phyloP scores from a whole-genome alignment of 2,329 filamentous ascomycete species.

The Pseudogymnoascus sp. region DNA sequence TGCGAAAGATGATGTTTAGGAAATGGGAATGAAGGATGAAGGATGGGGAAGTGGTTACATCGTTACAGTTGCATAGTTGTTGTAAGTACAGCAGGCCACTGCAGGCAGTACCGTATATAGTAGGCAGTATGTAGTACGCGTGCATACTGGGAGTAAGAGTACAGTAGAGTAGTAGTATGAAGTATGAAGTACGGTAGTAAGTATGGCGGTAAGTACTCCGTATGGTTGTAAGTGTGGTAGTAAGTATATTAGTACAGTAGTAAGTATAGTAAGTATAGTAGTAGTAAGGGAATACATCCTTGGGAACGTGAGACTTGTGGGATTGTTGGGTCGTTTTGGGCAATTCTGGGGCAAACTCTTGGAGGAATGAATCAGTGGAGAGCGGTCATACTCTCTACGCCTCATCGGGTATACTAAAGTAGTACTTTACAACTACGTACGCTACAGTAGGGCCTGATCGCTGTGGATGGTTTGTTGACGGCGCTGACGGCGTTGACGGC shows the following conservation, averaged over 20 bases:
- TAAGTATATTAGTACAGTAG: neutral
- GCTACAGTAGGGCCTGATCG: neutral
- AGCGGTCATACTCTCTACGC: neutral
- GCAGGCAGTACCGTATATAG: no score
- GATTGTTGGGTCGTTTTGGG: neutral
- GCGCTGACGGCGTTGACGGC: neutral
- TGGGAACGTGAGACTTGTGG: neutral
- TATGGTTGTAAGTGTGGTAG: no score
- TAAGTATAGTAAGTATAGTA: neutral
- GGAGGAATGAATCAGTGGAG: neutral
- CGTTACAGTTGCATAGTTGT: neutral
- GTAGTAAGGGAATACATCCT: neutral
- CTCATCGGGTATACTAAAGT: constrained; percentile 1
- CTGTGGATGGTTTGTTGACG: neutral
- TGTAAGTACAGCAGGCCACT: neutral
- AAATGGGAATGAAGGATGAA: neutral
- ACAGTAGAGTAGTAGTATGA: neutral
- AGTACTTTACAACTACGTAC: neutral
- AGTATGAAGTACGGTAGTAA: neutral
- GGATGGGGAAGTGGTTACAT: neutral
- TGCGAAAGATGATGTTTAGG: neutral
- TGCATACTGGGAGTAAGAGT: neutral
- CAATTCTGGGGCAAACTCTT: neutral
- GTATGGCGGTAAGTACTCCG: no score
- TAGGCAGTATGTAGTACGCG: neutral